A percentile compares a stretch with the other conserved stretches of the same genome.
Evolutionary conservation across 1,284 basidiomycete species (phyloP).

Genomic region (Melampsora americana): DNA sequence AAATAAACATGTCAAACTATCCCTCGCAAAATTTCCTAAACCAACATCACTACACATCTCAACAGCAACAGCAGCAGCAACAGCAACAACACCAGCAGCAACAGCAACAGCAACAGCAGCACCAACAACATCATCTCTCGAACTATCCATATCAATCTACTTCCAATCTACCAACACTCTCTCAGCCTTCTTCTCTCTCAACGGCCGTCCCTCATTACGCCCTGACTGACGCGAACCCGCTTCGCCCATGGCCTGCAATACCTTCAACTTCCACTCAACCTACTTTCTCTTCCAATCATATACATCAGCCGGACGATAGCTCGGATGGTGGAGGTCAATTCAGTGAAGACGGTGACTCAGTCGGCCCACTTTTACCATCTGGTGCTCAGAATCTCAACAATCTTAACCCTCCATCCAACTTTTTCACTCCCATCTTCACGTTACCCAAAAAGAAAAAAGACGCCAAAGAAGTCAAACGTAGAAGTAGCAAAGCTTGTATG

Average conservation of each 20-base stretch:
- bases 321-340: conserved; percentile 6
- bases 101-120: conserved; percentile 9
- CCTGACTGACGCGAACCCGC: neutral
- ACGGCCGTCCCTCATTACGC: neutral
- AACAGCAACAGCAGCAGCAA: too few relatives aligned
- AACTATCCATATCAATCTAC: neutral
- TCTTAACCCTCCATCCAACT: neutral
- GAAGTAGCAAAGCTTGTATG: conserved; percentile 31
- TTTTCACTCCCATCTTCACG: conserved; percentile 2
- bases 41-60: too few relatives aligned
- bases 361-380: neutral
- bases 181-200: neutral
- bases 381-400: neutral
- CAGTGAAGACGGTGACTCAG: neutral
- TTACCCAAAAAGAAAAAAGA: conserved; percentile 19
- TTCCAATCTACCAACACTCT: neutral
- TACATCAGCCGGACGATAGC: conserved; percentile 2
- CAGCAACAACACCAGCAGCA: neutral
- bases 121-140: neutral
- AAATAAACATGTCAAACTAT: too few relatives aligned
- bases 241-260: neutral
- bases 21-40: too few relatives aligned
- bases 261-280: neutral
- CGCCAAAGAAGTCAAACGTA: conserved; percentile 28
- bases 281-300: neutral